phyloP scores from a whole-genome alignment of 257 asterid species.

The Lavandula angustifolia region DNA sequence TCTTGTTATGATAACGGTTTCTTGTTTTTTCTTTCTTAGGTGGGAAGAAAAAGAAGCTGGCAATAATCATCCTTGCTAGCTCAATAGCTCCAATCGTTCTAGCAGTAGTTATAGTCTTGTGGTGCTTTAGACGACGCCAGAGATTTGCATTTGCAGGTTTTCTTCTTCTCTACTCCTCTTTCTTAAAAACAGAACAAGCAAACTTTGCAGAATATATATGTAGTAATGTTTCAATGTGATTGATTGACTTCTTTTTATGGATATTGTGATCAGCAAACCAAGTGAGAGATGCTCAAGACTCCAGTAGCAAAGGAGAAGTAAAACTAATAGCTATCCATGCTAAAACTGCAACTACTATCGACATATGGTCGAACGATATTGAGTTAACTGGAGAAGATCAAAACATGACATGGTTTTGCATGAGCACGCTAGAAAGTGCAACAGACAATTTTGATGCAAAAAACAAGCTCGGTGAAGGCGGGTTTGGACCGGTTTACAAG shows the following conservation, averaged over 20 bases:
- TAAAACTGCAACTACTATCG: neutral
- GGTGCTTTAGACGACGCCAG: neutral
- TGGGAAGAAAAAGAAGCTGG: slow-evolving; percentile 17
- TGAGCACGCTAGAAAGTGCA: slow-evolving; percentile 14
- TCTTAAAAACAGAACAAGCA: neutral
- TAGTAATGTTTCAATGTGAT: neutral
- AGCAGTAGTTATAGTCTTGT: neutral
- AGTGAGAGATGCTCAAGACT: neutral
- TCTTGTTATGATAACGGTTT: neutral
- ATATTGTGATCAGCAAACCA: slow-evolving; percentile 7
- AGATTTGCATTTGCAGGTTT: slow-evolving; percentile 10
- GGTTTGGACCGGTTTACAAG: slow-evolving; percentile 33
- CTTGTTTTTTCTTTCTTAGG: slow-evolving; percentile 11
- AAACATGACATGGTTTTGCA: slow-evolving; percentile 24
- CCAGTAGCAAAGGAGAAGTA: slow-evolving; percentile 6
- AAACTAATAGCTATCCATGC: neutral
- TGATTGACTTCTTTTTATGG: neutral
- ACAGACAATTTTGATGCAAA: slow-evolving; percentile 8
- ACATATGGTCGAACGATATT: neutral
- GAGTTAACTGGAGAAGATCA: slow-evolving; percentile 24
- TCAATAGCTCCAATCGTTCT: slow-evolving; percentile 2
- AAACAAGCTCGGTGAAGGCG: slow-evolving; percentile 31
- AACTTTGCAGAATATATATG: neutral
- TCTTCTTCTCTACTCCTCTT: neutral
- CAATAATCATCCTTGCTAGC: slow-evolving; percentile 14